A percentile compares a stretch with the other conserved stretches of the same genome.
These are phyloP conservation scores for Aspergillus heteromorphus DNA, from an alignment of 495 filamentous ascomycete species.

Conservation along the genomic window DNA sequence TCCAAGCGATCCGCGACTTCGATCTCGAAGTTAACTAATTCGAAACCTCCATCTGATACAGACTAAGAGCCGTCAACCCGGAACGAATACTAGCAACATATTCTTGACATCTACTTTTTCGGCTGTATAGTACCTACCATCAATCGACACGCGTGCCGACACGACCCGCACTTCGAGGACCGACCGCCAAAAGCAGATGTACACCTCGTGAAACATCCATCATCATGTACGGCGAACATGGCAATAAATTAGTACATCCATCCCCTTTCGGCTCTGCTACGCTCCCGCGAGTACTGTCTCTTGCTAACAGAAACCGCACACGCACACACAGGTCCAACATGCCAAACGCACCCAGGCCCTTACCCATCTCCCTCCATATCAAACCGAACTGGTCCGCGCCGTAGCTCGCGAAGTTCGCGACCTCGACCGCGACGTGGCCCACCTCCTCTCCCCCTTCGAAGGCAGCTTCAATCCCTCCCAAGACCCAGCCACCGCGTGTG, in stretches of 20 bases:
- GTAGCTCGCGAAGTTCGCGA: constrained; percentile 91
- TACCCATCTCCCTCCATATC: constrained; percentile 82
- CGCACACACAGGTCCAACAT: constrained; percentile 76
- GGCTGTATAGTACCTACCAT: too few species aligned
- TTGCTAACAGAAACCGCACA: constrained; percentile 1
- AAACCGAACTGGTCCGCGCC: constrained; percentile 83
- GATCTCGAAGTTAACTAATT: not conserved
- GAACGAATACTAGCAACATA: too few species aligned
- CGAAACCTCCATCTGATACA: not conserved
- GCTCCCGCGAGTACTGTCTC: not conserved
- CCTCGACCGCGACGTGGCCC: constrained; percentile 81
- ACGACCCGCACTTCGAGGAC: too few species aligned
- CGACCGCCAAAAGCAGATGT: too few species aligned
- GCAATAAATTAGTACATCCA: constrained; percentile 68
- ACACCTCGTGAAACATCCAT: too few species aligned
- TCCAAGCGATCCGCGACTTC: not conserved
- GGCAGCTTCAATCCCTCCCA: constrained; percentile 79
- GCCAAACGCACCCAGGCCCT: constrained; percentile 93
- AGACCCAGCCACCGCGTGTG: constrained; percentile 79
- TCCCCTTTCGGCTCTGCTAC: not conserved
- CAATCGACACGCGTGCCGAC: too few species aligned
- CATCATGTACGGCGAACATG: constrained; percentile 85
- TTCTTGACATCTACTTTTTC: too few species aligned
- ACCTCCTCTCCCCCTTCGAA: constrained; percentile 74
- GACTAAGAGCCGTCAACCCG: not conserved